phyloP scores from a whole-genome alignment of 2,329 filamentous ascomycete species.

The Diaporthe destruens region DNA sequence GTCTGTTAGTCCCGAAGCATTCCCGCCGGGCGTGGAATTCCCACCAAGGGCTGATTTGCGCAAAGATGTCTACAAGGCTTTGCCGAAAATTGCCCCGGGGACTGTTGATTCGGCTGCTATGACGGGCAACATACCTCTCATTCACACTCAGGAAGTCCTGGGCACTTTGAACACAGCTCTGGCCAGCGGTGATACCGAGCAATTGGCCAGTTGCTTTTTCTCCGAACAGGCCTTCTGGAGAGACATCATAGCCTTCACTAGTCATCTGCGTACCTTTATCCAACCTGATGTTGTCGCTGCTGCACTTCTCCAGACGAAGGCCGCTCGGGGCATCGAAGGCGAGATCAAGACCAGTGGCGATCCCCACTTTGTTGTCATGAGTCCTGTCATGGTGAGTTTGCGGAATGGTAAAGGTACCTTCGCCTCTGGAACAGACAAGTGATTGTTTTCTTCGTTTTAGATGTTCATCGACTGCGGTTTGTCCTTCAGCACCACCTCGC shows the following conservation, averaged over 20 bases:
- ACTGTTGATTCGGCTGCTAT: slow-evolving; percentile 15
- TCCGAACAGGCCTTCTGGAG: slow-evolving; percentile 52
- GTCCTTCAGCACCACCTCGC: slow-evolving; percentile 49
- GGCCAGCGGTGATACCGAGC: not conserved
- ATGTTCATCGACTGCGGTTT: slow-evolving; percentile 51
- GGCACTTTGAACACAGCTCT: slow-evolving; percentile 44
- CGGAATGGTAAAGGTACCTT: too few species aligned
- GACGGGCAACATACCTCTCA: slow-evolving; percentile 25
- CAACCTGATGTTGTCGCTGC: slow-evolving; percentile 42
- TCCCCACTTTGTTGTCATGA: slow-evolving; percentile 23
- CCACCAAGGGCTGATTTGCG: slow-evolving; percentile 26
- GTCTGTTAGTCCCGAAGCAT: not conserved
- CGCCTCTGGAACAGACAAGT: not conserved
- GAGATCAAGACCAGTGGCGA: slow-evolving; percentile 10
- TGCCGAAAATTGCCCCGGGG: slow-evolving; percentile 26
- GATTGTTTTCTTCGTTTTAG: slow-evolving; percentile 18
- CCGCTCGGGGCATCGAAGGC: not conserved
- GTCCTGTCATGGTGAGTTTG: slow-evolving; percentile 20
- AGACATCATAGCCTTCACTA: slow-evolving; percentile 53
- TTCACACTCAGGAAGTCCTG: slow-evolving; percentile 39
- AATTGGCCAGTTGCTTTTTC: not conserved
- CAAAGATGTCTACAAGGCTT: slow-evolving; percentile 15
- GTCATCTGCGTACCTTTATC: slow-evolving; percentile 52
- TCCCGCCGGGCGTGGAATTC: slow-evolving; percentile 19
- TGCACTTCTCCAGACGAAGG: not conserved